Base-by-base conservation (phyloP, 2,329 filamentous ascomycete genomes). In the Penicillium expansum region DNA sequence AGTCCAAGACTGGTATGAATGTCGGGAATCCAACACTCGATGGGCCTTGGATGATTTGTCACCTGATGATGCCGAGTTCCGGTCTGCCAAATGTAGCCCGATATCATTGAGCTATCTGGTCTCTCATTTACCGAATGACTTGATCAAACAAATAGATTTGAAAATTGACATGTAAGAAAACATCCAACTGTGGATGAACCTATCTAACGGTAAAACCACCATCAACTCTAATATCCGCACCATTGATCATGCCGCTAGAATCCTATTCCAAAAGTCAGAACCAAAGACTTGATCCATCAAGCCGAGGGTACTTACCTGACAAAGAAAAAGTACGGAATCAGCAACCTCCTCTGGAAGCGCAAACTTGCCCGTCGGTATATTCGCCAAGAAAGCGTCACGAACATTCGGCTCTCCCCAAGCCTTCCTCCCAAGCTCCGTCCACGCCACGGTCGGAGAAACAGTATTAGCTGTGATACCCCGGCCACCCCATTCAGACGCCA, bases 401-500 rank as follows among this genome's bases (percentile, higher is more conserved):
- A 76, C 73, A 9, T 57, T 56, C 2, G 68, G 61, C 35, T 74
- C 71, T 1, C 73, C 74, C 75, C 75, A 77, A 6, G 74, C 74
- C 59, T 76, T 77, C 62, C 74, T 73, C 4, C 77, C 78, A 32
- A 81, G 62, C 7, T 68, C 74, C 10, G 79, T 81, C 77, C 76
- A 78, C 3, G 77, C 77, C 13, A 79, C 76, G 5, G 77, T 79
- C 13, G 78, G 79, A 13, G 71, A 75, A 3, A 81, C 74, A 4
- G 71, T 75, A 57, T 81, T 81, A 5, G 76, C 67, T 0, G 77
- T 80, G 11, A 80, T 79, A 2, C 78, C 78, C 5, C 71, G 67
- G 5, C 71, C 62, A 1, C 71, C 79, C 78, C 78, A 81, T 58
- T 81, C 79, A 24, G 72, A 76, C 0, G 79, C 79, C 75, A 78